These are phyloP conservation scores for Helminthosporium solani DNA, from an alignment of 2,329 filamentous ascomycete genomes.

Conservation along the genomic window DNA sequence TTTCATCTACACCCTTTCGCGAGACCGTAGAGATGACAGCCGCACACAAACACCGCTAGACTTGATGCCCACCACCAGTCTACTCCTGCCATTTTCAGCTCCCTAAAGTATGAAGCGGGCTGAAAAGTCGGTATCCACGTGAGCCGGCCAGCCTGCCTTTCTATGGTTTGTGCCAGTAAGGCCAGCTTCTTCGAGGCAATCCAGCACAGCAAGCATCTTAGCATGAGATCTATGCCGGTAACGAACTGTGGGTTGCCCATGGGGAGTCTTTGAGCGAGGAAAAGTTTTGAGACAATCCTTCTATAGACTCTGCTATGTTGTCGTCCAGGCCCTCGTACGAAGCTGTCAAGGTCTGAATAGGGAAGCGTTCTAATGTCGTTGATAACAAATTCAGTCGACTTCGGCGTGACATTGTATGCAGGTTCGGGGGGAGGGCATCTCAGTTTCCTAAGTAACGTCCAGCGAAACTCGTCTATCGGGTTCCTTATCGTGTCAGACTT, in stretches of 20 bases:
- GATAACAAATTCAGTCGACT: conserved; percentile 13
- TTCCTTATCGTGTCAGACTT: conserved; percentile 3
- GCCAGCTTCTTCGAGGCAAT: conserved; percentile 14
- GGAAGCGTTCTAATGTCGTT: conserved; percentile 43
- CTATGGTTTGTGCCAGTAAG: neutral
- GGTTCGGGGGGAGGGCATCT: conserved; percentile 44
- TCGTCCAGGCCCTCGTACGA: conserved; percentile 25
- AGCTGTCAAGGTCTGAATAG: conserved; percentile 44
- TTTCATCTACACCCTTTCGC: conserved; percentile 31
- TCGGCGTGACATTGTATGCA: conserved; percentile 36
- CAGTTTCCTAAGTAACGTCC: conserved; percentile 40
- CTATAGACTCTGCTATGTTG: conserved; percentile 37
- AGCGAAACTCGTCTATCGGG: conserved; percentile 34
- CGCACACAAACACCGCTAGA: conserved; percentile 8
- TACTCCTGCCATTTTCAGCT: neutral
- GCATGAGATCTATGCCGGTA: conserved; percentile 71
- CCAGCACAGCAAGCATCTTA: conserved; percentile 61
- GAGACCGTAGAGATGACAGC: conserved; percentile 28
- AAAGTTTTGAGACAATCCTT: conserved; percentile 42
- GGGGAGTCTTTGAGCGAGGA: conserved; percentile 45
- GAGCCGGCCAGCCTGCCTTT: neutral
- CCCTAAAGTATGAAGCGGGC: no score
- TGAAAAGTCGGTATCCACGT: neutral
- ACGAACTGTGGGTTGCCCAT: conserved; percentile 42
- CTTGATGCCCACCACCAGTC: conserved; percentile 11